These are phyloP conservation scores for Aaosphaeria pasadenensis DNA, from an alignment of 2,329 filamentous ascomycete species.

Conservation along the genomic window DNA sequence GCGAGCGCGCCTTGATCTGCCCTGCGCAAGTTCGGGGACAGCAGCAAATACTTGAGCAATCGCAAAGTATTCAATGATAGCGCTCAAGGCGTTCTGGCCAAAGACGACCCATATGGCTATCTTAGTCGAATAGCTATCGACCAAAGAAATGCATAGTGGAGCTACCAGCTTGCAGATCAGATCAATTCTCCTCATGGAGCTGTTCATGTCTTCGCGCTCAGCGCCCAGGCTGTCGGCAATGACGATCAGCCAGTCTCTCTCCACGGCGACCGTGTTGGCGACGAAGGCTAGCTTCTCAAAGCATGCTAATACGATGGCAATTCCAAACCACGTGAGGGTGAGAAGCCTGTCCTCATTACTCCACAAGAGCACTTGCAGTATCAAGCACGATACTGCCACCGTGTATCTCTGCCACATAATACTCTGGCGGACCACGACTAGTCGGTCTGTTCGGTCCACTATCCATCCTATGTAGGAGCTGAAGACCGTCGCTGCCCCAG, in stretches of 20 bases:
- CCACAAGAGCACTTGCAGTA: slow-evolving; percentile 18
- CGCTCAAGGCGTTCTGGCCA: slow-evolving; percentile 48
- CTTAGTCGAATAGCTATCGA: slow-evolving; percentile 48
- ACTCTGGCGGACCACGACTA: slow-evolving; percentile 38
- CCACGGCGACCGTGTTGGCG: slow-evolving; percentile 66
- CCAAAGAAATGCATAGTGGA: slow-evolving; percentile 50
- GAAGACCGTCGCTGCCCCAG: slow-evolving; percentile 56
- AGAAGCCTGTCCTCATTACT: slow-evolving; percentile 5
- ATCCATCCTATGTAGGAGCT: slow-evolving; percentile 57
- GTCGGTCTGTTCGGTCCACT: slow-evolving; percentile 53
- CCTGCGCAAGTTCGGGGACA: slow-evolving; percentile 26
- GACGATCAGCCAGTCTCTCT: slow-evolving; percentile 67
- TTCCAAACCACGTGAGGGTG: slow-evolving; percentile 27
- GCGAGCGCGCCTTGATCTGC: neutral
- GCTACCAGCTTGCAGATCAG: slow-evolving; percentile 57
- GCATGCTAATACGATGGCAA: slow-evolving; percentile 57
- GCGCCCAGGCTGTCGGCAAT: slow-evolving; percentile 40
- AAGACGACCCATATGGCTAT: slow-evolving; percentile 51
- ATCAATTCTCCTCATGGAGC: slow-evolving; percentile 60
- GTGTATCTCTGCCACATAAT: slow-evolving; percentile 39
- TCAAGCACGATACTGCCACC: slow-evolving; percentile 30
- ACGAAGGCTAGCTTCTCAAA: slow-evolving; percentile 66
- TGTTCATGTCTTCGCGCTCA: slow-evolving; percentile 47
- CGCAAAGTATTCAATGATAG: slow-evolving; percentile 52
- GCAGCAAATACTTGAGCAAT: slow-evolving; percentile 44